Conservation (phyloP, 192 early-diverging fungal genomes). For the Linderina pennispora region DNA sequence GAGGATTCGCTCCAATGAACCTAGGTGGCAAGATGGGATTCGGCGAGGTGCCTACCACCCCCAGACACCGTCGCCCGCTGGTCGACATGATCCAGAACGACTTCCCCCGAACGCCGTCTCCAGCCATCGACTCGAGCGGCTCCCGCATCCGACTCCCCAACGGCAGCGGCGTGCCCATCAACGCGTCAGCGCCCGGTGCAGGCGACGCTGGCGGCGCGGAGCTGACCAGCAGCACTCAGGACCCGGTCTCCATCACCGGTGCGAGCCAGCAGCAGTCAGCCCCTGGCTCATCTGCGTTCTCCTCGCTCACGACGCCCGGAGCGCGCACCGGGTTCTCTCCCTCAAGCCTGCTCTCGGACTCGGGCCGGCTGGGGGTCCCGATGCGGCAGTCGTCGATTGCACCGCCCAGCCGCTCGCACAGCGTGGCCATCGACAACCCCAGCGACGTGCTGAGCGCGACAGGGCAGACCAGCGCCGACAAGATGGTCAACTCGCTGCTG, state of each 20-base stretch:
- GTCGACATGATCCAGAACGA: constrained; percentile 44
- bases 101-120: constrained; percentile 45
- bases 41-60: too few relatives aligned
- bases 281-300: constrained; percentile 31
- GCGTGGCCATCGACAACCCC: constrained; percentile 7
- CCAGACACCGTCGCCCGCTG: constrained; percentile 35
- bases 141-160: constrained; percentile 14
- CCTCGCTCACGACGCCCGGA: constrained; percentile 14
- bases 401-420: constrained; percentile 33
- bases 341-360: constrained; percentile 20
- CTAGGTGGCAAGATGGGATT: too few relatives aligned
- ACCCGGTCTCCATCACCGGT: too few relatives aligned
- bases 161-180: constrained; percentile 2
- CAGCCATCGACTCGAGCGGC: constrained; percentile 20
- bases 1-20: too few relatives aligned
- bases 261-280: neutral
- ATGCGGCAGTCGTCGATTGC: constrained; percentile 16
- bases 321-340: constrained; percentile 3
- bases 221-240: too few relatives aligned
- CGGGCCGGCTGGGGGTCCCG: constrained; percentile 25
- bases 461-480: constrained; percentile 20
- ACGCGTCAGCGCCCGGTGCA: neutral
- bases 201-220: neutral
- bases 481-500: constrained; percentile 45
- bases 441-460: constrained; percentile 5